phyloP scores from a whole-genome alignment of 352 stramenopile genomes.

The Globisporangium okanoganense region DNA sequence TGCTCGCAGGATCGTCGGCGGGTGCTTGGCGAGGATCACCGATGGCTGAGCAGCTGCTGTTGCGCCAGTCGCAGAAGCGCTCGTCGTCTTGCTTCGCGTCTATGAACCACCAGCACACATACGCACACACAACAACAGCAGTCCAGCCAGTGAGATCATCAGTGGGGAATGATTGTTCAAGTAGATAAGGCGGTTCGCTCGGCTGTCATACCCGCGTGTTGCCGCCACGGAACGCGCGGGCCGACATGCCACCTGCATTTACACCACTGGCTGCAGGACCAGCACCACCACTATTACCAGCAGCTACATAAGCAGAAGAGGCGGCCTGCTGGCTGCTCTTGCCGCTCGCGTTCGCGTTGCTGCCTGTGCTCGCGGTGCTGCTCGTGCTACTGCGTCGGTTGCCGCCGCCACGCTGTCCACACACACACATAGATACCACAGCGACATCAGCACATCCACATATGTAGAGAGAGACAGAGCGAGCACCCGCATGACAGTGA shows the following conservation, averaged over 20 bases:
- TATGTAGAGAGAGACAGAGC: background rate
- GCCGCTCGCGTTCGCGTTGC: background rate
- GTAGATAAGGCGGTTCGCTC: background rate
- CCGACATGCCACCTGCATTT: constrained; percentile 8
- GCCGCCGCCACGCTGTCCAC: constrained; percentile 23
- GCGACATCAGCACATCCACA: background rate
- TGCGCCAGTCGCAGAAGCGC: background rate
- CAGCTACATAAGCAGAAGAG: background rate
- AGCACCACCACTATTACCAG: background rate
- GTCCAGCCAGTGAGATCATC: background rate
- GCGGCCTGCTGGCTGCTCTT: background rate
- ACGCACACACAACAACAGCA: background rate
- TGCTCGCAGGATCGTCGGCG: constrained; percentile 30
- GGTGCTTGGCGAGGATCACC: constrained; percentile 40
- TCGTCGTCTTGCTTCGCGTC: constrained; percentile 28
- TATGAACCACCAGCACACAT: constrained; percentile 7
- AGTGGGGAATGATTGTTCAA: background rate
- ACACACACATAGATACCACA: background rate
- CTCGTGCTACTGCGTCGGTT: constrained; percentile 21
- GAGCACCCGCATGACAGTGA: background rate
- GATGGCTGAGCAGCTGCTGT: constrained; percentile 5
- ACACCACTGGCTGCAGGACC: background rate
- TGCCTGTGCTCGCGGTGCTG: constrained; percentile 8
- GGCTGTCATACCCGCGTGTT: constrained; percentile 23
- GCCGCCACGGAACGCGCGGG: constrained; percentile 24